phyloP scores from a whole-genome alignment of 2,329 filamentous ascomycete genomes.

The Grosmannia huntii region DNA sequence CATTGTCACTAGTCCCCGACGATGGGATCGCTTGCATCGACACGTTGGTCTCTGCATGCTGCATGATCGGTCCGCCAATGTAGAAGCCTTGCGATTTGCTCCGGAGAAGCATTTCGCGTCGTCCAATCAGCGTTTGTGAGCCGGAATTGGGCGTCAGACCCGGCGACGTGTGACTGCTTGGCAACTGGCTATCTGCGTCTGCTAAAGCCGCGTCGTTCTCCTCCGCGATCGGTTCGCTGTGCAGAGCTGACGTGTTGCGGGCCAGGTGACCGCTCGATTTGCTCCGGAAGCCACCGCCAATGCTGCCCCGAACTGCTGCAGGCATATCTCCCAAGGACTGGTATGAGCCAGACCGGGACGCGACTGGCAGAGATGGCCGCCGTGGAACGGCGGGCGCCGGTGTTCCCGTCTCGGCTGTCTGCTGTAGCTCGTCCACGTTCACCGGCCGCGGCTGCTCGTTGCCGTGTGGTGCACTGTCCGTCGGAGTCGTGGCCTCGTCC shows the following conservation, averaged over 20 bases:
- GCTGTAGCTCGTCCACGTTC: conserved; percentile 49
- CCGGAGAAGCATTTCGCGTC: conserved; percentile 41
- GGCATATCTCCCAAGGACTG: conserved; percentile 4
- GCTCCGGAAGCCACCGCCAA: conserved; percentile 11
- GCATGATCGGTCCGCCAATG: conserved; percentile 13
- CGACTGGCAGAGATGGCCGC: background rate
- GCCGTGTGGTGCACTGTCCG: background rate
- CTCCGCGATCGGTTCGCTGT: conserved; percentile 29
- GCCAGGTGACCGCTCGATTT: conserved; percentile 12
- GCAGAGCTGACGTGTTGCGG: conserved; percentile 17
- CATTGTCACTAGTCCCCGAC: conserved; percentile 2
- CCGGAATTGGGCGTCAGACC: conserved; percentile 38
- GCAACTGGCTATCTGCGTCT: too few species aligned
- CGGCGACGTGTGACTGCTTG: conserved; percentile 15
- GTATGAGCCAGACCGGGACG: conserved; percentile 14
- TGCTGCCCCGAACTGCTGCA: background rate
- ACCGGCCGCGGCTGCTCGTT: conserved; percentile 48
- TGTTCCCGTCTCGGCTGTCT: conserved; percentile 42
- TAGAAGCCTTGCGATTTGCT: conserved; percentile 32
- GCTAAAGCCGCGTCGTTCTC: conserved; percentile 17
- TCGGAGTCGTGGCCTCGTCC: background rate
- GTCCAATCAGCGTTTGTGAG: conserved; percentile 42
- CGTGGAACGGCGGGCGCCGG: conserved; percentile 24
- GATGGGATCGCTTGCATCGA: conserved; percentile 20
- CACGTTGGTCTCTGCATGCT: conserved; percentile 11